Evolutionary conservation across 345 rosid species (phyloP).

Genomic region (Laguncularia racemosa): DNA sequence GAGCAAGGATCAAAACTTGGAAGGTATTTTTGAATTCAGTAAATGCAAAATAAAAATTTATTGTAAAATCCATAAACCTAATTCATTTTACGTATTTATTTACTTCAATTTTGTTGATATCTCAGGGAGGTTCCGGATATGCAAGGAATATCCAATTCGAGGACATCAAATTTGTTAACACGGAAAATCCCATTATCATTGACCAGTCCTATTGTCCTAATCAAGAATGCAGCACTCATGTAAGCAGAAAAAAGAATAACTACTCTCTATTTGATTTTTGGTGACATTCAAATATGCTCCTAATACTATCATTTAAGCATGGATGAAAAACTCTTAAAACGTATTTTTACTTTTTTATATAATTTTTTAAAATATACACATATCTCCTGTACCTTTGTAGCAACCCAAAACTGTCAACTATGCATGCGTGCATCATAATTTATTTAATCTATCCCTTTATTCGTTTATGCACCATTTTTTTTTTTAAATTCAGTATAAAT

Average conservation of each 20-base stretch:
- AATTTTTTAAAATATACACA: too few species aligned
- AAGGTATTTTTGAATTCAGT: constrained; percentile 2
- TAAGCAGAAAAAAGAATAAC: neutral
- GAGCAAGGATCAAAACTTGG: constrained; percentile 28
- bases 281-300: too few species aligned
- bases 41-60: neutral
- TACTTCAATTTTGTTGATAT: neutral
- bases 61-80: neutral
- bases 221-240: neutral
- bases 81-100: neutral
- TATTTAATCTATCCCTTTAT: too few species aligned
- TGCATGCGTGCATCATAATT: too few species aligned
- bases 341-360: too few species aligned
- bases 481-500: too few species aligned
- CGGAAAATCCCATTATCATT: constrained; percentile 17
- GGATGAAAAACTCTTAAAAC: too few species aligned
- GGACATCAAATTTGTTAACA: constrained; percentile 4
- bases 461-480: too few species aligned
- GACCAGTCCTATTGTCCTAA: constrained; percentile 12
- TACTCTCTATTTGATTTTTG: too few species aligned
- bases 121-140: constrained; percentile 15
- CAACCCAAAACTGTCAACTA: too few species aligned
- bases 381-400: too few species aligned
- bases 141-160: constrained; percentile 14
- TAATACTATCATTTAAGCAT: too few species aligned